phyloP scores from a whole-genome alignment of 2,329 filamentous ascomycete genomes.

The Pestalotiopsis sp. region DNA sequence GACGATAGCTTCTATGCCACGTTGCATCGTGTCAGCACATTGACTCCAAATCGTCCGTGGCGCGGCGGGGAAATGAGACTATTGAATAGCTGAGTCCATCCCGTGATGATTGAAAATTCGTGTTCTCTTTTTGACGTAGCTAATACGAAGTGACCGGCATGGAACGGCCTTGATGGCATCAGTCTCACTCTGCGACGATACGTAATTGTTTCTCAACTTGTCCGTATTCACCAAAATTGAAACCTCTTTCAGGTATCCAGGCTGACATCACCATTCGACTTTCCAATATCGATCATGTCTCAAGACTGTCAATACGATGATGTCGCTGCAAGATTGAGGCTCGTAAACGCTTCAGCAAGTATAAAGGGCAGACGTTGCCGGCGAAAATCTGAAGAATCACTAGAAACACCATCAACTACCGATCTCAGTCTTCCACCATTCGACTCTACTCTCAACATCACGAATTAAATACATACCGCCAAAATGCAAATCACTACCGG shows the following conservation, averaged over 20 bases:
- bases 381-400: not conserved
- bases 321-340: no score
- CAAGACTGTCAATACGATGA: no score
- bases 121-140: not conserved
- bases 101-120: not conserved
- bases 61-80: not conserved
- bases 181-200: not conserved
- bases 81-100: not conserved
- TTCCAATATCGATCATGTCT: no score
- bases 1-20: not conserved
- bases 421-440: not conserved
- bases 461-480: not conserved
- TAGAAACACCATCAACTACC: not conserved
- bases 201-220: not conserved
- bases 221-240: no score
- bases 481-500: slow-evolving; percentile 14
- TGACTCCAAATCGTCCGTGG: not conserved
- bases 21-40: not conserved
- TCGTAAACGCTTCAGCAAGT: not conserved
- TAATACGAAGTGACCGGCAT: not conserved
- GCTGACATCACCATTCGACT: no score
- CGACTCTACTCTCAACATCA: not conserved
- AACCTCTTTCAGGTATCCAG: no score
- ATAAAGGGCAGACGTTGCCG: not conserved
- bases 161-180: not conserved